Evolutionary conservation across 2,329 filamentous ascomycete genomes (phyloP).

Genomic region (Dactylellina leptospora): DNA sequence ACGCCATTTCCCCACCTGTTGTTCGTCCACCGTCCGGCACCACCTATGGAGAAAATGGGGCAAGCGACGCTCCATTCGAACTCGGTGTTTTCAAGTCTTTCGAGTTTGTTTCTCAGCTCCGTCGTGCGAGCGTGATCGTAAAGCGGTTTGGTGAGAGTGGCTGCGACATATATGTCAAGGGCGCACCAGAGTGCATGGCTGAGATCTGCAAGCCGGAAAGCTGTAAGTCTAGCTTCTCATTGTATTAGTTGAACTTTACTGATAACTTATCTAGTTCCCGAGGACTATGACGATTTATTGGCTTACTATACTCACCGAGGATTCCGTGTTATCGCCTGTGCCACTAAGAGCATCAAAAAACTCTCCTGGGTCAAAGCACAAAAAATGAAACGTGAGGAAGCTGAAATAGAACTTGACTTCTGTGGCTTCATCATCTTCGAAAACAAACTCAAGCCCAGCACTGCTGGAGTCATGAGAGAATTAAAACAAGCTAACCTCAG

Average conservation of each 20-base stretch:
- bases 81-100: constrained; percentile 90
- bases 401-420: constrained; percentile 84
- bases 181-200: constrained; percentile 93
- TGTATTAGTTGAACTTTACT: neutral
- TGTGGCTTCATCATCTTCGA: constrained; percentile 98
- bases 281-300: constrained; percentile 87
- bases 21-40: constrained; percentile 77
- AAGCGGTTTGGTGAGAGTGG: constrained; percentile 85
- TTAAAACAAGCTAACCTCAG: constrained; percentile 83
- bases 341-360: constrained; percentile 84
- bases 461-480: constrained; percentile 81
- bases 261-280: constrained; percentile 69
- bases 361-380: constrained; percentile 94
- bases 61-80: constrained; percentile 68
- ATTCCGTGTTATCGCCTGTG: constrained; percentile 94
- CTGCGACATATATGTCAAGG: constrained; percentile 91
- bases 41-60: constrained; percentile 63
- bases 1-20: constrained; percentile 78
- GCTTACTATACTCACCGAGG: constrained; percentile 93
- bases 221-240: constrained; percentile 67
- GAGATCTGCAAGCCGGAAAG: constrained; percentile 87
- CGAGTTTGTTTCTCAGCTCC: constrained; percentile 91
- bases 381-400: constrained; percentile 87
- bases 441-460: constrained; percentile 94
- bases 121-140: constrained; percentile 91